Conservation (phyloP, 345 rosid species). For the Aurinia saxatilis region DNA sequence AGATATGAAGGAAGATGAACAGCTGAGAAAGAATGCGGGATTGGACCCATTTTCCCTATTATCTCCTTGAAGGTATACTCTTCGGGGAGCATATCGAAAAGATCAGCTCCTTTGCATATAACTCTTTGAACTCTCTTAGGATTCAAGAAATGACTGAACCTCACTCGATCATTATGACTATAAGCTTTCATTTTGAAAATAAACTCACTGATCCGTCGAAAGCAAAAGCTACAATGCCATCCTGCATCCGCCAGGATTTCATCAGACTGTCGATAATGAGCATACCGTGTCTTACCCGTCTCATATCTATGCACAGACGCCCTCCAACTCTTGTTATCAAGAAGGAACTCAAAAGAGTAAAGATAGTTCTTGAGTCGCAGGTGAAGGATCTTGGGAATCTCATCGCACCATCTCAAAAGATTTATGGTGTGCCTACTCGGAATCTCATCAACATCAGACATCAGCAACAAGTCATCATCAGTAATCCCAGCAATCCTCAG, state of each 20-base stretch:
- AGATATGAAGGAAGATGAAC: constrained; percentile 71
- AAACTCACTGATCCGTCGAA: constrained; percentile 59
- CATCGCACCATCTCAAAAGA: constrained; percentile 83
- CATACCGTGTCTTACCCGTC: constrained; percentile 59
- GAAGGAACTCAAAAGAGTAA: constrained; percentile 72
- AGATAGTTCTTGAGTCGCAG: constrained; percentile 73
- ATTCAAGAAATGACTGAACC: constrained; percentile 58
- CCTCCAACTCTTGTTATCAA: constrained; percentile 84
- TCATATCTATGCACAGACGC: constrained; percentile 71
- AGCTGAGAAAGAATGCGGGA: constrained; percentile 70
- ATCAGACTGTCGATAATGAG: constrained; percentile 67
- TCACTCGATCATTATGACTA: constrained; percentile 69
- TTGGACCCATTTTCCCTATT: constrained; percentile 74
- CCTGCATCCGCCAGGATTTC: constrained; percentile 71
- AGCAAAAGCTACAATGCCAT: constrained; percentile 85
- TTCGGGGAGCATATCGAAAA: constrained; percentile 77
- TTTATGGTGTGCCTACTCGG: constrained; percentile 83
- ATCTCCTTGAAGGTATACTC: constrained; percentile 72
- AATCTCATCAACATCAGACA: constrained; percentile 93
- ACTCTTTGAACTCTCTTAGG: constrained; percentile 63
- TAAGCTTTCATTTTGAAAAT: constrained; percentile 77
- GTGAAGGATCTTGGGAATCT: constrained; percentile 58
- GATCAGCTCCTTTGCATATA: constrained; percentile 70
- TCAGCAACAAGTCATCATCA: constrained; percentile 75
- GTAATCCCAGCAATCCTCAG: constrained; percentile 67